A percentile compares a stretch with the other conserved stretches of the same genome.
Conservation (phyloP, 1,139 yeast genomes). For the Candida sp. region DNA sequence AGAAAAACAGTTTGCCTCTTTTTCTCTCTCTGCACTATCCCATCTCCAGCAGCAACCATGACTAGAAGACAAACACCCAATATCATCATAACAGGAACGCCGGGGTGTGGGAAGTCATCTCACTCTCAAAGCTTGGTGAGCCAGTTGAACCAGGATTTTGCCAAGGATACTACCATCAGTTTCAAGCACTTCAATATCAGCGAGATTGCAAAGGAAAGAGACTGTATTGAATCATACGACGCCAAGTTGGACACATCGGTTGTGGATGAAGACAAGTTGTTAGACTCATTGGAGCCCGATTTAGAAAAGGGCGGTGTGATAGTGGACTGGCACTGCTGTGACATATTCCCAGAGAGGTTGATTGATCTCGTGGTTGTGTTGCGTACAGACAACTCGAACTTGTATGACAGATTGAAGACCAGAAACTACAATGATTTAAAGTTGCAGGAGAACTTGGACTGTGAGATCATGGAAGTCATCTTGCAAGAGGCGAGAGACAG, state of each 20-base stretch:
- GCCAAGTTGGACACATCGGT: slow-evolving; percentile 84
- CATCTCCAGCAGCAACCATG: slow-evolving; percentile 18
- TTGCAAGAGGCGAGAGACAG: slow-evolving; percentile 85
- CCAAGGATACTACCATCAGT: slow-evolving; percentile 7
- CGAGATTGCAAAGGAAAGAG: slow-evolving; percentile 78
- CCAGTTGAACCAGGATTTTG: slow-evolving; percentile 38
- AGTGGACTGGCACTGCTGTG: slow-evolving; percentile 98
- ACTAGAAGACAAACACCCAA: slow-evolving; percentile 64
- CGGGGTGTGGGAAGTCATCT: slow-evolving; percentile 96
- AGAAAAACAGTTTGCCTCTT: background rate
- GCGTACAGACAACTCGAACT: slow-evolving; percentile 70
- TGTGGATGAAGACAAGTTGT: slow-evolving; percentile 88
- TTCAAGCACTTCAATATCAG: slow-evolving; percentile 72
- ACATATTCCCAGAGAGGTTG: slow-evolving; percentile 89
- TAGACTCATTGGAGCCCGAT: slow-evolving; percentile 81
- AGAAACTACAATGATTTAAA: slow-evolving; percentile 81
- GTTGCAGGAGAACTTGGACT: slow-evolving; percentile 90
- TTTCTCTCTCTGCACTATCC: background rate
- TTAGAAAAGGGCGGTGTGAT: slow-evolving; percentile 84
- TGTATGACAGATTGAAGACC: slow-evolving; percentile 75
- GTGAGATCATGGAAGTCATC: slow-evolving; percentile 96
- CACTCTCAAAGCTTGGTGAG: slow-evolving; percentile 71
- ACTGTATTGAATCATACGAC: slow-evolving; percentile 85
- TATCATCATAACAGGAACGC: slow-evolving; percentile 93
- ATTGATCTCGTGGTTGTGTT: slow-evolving; percentile 93